Evolutionary conservation across 2,329 filamentous ascomycete genomes (phyloP), one percentile per base, ranked within the genome.

Genomic region (Aphanocladium album): DNA sequence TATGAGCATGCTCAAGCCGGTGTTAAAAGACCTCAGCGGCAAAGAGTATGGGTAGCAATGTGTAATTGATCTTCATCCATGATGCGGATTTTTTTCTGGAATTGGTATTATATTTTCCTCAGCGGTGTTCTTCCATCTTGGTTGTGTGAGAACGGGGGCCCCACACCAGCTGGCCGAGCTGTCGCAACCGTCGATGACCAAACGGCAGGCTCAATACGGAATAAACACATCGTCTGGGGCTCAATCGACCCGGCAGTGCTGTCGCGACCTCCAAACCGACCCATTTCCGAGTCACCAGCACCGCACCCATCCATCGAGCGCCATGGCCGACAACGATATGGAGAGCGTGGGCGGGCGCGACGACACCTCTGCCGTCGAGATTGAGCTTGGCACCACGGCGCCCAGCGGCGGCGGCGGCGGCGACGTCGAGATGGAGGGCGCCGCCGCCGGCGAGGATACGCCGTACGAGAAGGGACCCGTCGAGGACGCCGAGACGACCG

Each of bases 361-460:
- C 2, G 67, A 68, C 35, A 62, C 60, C 9, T 62, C 64, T 3
- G 60, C 43, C 35, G 46, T 47, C 19, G 66, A 65, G 30, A 66
- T 71, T 14, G 60, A 60, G 33, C 25, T 58, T 14, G 57, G 62
- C 3, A 71, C 63, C 3, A 71, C 71, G 56, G 66, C 68, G 14
- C 35, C 35, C 35, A 69, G 64, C 39, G 46, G 33, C 39, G 74
- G 77, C 25, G 71, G 76, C 50, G 75, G 64, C 39, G 46, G 33
- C 39, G 74, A 78, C 25, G 71, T 76, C 50, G 75, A 78, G 55
- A 78, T 78, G 76, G 65, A 67, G 9, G 75, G 74, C 37, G 53
- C 55, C 19, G 45, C 51, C 19, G 69, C 60, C 46, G 57, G 23
- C 39, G 68, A 72, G 25, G 71, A 71, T 62, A 78, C 61, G 41